A percentile compares a stretch with the other conserved stretches of the same genome.
These are phyloP conservation scores for Apiotrichum porosum DNA, from an alignment of 1,284 basidiomycete genomes.

Conservation along the genomic window DNA sequence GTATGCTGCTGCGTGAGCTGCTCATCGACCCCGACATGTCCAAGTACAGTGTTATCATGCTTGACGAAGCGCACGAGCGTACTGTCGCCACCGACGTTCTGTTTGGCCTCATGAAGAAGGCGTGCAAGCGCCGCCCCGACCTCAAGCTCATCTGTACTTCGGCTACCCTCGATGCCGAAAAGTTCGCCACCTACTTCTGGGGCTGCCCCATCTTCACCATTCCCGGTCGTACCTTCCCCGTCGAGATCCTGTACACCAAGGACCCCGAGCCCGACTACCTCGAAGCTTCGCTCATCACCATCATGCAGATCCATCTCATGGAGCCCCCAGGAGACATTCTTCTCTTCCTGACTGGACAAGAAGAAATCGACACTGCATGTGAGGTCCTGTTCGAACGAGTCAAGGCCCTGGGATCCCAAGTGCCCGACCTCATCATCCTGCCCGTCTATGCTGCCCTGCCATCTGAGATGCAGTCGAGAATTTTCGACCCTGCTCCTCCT, in stretches of 20 bases:
- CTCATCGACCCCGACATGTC: slow-evolving; percentile 90
- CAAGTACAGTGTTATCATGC: slow-evolving; percentile 91
- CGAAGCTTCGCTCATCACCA: slow-evolving; percentile 94
- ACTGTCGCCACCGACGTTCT: slow-evolving; percentile 97
- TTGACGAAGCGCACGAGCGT: slow-evolving; percentile 98
- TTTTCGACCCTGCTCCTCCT: slow-evolving; percentile 96
- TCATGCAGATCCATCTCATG: slow-evolving; percentile 98
- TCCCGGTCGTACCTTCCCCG: slow-evolving; percentile 96
- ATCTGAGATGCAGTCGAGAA: slow-evolving; percentile 93
- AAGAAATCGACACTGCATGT: slow-evolving; percentile 96
- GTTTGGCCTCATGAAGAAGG: slow-evolving; percentile 94
- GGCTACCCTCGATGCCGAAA: slow-evolving; percentile 97
- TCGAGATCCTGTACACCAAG: slow-evolving; percentile 95
- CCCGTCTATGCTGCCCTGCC: slow-evolving; percentile 97
- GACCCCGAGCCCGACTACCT: slow-evolving; percentile 98
- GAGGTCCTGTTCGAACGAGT: slow-evolving; percentile 97
- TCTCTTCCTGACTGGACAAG: slow-evolving; percentile 96
- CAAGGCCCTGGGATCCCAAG: slow-evolving; percentile 94
- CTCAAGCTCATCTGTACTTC: slow-evolving; percentile 98
- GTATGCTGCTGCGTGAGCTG: slow-evolving; percentile 96
- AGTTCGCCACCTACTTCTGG: slow-evolving; percentile 98
- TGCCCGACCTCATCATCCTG: slow-evolving; percentile 91
- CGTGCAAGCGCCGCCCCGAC: slow-evolving; percentile 87
- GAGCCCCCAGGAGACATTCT: slow-evolving; percentile 95
- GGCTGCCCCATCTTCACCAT: slow-evolving; percentile 99